A percentile compares a stretch with the other conserved stretches of the same genome.
phyloP scores from a whole-genome alignment of 805 yeast genomes.

The Candida qinlingensis region DNA sequence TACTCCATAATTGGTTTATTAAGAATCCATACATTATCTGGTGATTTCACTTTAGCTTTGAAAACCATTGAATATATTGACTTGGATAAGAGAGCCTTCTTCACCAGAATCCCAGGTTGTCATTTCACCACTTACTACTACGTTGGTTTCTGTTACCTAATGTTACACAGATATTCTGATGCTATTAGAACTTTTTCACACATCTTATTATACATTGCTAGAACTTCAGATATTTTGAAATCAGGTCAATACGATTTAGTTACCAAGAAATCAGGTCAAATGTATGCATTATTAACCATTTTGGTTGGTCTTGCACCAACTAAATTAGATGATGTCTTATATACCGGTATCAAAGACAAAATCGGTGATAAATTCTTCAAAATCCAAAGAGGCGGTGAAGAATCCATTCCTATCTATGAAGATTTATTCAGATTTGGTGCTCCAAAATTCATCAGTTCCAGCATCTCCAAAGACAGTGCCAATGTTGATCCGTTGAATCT shows the following conservation, averaged over 20 bases:
- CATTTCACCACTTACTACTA: slow-evolving; percentile 48
- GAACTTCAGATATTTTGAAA: slow-evolving; percentile 38
- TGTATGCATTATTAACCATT: slow-evolving; percentile 44
- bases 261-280: slow-evolving; percentile 44
- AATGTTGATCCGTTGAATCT: slow-evolving; percentile 37
- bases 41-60: slow-evolving; percentile 44
- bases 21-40: slow-evolving; percentile 44
- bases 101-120: slow-evolving; percentile 42
- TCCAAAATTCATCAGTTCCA: slow-evolving; percentile 43
- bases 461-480: slow-evolving; percentile 27
- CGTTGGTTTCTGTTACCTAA: slow-evolving; percentile 45
- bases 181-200: slow-evolving; percentile 45
- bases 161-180: slow-evolving; percentile 45
- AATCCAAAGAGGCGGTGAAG: slow-evolving; percentile 39
- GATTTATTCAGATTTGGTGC: slow-evolving; percentile 42
- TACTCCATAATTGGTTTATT: slow-evolving; percentile 43
- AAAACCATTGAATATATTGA: slow-evolving; percentile 44
- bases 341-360: slow-evolving; percentile 39
- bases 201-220: slow-evolving; percentile 39
- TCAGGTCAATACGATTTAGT: slow-evolving; percentile 42
- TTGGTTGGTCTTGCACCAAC: slow-evolving; percentile 42
- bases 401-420: slow-evolving; percentile 35
- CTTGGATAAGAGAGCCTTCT: slow-evolving; percentile 41
- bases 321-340: slow-evolving; percentile 40
- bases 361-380: slow-evolving; percentile 40